Base-by-base conservation (phyloP, 768 basidiomycete species). In the Kwoniella pini region DNA sequence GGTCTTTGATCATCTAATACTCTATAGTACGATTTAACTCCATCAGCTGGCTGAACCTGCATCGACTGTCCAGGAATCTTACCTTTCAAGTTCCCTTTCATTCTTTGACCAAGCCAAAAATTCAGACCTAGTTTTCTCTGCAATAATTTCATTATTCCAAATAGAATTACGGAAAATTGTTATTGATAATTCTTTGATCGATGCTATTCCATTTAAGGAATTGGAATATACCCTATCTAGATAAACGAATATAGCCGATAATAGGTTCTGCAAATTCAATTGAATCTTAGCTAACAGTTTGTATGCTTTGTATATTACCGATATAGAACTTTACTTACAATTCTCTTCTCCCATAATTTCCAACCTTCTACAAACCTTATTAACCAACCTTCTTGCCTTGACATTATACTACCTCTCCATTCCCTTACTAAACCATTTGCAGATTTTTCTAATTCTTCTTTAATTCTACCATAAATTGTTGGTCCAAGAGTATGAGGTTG, bases 71-170 rank as follows among this genome's bases (percentile, higher is more conserved):
- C 33, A 36, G 33, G 33, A 36, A 36, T 50, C 71, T 7, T 38
- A 70, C 68, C 7, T 19, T 6, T 40, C 57, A 15, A 38, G 11
- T 19, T 62, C 62, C 2, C 70, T 46, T 48, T 74, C 72, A 10
- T 19, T 36, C 12, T 49, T 49, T n/a, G 54, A 60, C 72, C 72
- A 74, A 4, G 62, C 45, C 12, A 74, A 45, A 9, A 74, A 6
- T 19, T 70, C 70, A 13, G 71, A 70, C 17, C 64, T 33, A 12
- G 70, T 74, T 55, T 71, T 71, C 17, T 57, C 51, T 33, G 42
- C 55, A 7, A 71, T 48, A 10, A 74, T 13, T 19, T 71, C 68
- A 36, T 71, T 68, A 39, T 69, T 70, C 72, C 72, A 74, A 7
- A 74, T 52, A 4, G 49, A 54, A n/a, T 64, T 64, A 9, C 57